phyloP scores from a whole-genome alignment of 805 yeast genomes.

The Pachysolen tannophilus region DNA sequence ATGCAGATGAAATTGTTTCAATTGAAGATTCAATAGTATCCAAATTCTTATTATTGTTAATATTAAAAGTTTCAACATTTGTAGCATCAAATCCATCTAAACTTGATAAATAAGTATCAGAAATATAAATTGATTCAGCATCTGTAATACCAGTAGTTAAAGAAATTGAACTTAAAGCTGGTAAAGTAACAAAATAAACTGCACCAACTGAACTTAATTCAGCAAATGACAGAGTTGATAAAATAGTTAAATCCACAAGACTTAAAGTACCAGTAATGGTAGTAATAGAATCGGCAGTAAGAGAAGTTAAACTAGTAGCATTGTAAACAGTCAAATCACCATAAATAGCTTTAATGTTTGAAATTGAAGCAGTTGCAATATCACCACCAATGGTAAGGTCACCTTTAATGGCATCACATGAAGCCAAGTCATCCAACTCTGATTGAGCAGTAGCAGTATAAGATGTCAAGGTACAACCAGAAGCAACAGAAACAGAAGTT shows the following conservation, averaged over 20 bases:
- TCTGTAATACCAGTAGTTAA: conserved; percentile 64
- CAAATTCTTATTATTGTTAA: conserved; percentile 87
- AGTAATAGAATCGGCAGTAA: conserved; percentile 75
- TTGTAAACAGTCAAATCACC: conserved; percentile 68
- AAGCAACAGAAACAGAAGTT: conserved; percentile 37
- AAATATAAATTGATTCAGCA: conserved; percentile 60
- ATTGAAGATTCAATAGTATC: conserved; percentile 65
- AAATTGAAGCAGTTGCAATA: conserved; percentile 49
- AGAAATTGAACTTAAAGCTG: conserved; percentile 67
- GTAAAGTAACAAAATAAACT: conserved; percentile 74
- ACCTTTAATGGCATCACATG: conserved; percentile 79
- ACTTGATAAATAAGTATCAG: conserved; percentile 66
- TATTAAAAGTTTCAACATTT: conserved; percentile 50
- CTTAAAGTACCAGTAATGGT: conserved; percentile 66
- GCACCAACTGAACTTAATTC: conserved; percentile 75
- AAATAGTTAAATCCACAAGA: conserved; percentile 55
- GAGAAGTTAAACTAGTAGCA: conserved; percentile 51
- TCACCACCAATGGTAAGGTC: conserved; percentile 63
- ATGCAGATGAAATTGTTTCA: conserved; percentile 61
- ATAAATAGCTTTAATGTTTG: conserved; percentile 66
- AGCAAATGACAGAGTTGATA: conserved; percentile 67
- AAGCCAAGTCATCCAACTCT: conserved; percentile 64
- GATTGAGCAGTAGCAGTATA: conserved; percentile 73
- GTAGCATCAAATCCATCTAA: conserved; percentile 55
- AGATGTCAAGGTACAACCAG: conserved; percentile 58